phyloP scores from a whole-genome alignment of 306 rosid genomes.

The Erythrophleum fordii region DNA sequence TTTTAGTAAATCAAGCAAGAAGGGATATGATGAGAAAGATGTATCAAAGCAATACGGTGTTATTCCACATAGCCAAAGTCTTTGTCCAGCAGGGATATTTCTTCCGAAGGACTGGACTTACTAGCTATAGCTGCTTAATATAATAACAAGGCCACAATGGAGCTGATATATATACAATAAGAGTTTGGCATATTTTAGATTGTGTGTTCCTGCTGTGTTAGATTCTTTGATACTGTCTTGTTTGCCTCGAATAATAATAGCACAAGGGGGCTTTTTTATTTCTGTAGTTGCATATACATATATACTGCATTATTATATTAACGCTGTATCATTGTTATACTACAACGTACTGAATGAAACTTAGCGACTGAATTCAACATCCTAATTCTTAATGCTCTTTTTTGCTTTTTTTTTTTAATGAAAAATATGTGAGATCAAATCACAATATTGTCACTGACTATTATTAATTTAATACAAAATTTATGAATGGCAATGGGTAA shows the following conservation, averaged over 20 bases:
- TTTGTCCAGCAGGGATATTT: constrained; percentile 49
- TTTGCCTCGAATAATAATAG: constrained; percentile 28
- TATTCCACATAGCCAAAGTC: constrained; percentile 43
- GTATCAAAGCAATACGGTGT: constrained; percentile 38
- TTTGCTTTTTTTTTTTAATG: no score
- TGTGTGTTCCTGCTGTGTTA: background rate
- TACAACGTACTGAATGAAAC: no score
- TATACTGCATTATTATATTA: background rate
- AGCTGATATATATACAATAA: background rate
- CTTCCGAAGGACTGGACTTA: constrained; percentile 93
- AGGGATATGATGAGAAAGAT: constrained; percentile 43
- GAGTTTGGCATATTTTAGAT: background rate
- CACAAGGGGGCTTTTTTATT: background rate
- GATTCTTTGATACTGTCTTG: background rate
- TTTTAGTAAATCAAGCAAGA: constrained; percentile 18
- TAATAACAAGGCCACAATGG: background rate
- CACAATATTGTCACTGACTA: no score
- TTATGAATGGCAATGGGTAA: no score
- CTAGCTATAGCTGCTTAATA: constrained; percentile 17
- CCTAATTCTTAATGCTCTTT: no score
- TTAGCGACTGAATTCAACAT: no score
- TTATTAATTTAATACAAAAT: no score
- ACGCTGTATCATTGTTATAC: background rate
- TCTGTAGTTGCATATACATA: no score
- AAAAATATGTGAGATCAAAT: no score